Evolutionary conservation across 2,329 filamentous ascomycete genomes (phyloP).

Genomic region (Ramularia collo-cygni): DNA sequence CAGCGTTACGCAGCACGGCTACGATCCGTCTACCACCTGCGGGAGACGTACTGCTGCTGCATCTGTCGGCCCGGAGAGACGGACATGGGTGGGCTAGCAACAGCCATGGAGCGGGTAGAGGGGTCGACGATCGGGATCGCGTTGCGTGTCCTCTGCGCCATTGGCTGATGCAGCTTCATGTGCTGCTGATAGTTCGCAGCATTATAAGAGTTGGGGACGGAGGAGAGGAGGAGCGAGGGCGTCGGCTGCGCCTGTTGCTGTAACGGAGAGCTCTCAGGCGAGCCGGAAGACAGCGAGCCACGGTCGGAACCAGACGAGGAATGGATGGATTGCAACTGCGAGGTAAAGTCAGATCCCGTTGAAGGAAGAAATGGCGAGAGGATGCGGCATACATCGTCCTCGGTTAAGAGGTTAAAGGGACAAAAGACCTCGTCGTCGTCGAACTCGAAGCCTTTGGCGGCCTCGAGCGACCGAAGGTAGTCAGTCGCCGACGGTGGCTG

Average conservation of each 20-base stretch:
- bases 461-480: constrained; percentile 84
- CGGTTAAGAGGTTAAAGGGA: constrained; percentile 75
- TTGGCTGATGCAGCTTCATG: constrained; percentile 84
- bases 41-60: constrained; percentile 48
- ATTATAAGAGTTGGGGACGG: constrained; percentile 38
- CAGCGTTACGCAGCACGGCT: constrained; percentile 16
- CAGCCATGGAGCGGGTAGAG: constrained; percentile 69
- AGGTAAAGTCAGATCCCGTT: constrained; percentile 29
- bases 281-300: constrained; percentile 90
- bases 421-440: constrained; percentile 97
- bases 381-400: constrained; percentile 67
- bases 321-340: constrained; percentile 81
- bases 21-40: constrained; percentile 39
- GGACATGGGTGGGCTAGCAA: constrained; percentile 72
- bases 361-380: constrained; percentile 12
- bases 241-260: constrained; percentile 72
- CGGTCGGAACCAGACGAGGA: constrained; percentile 77
- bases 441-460: constrained; percentile 85
- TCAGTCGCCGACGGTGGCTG: constrained; percentile 68
- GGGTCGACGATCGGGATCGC: constrained; percentile 98
- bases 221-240: constrained; percentile 66
- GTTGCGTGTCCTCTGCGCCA: constrained; percentile 83
- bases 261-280: constrained; percentile 82
- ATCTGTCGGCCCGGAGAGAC: constrained; percentile 57
- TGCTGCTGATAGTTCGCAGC: constrained; percentile 56